phyloP scores from a whole-genome alignment of 495 filamentous ascomycete species.

The Cladorrhinum samala region DNA sequence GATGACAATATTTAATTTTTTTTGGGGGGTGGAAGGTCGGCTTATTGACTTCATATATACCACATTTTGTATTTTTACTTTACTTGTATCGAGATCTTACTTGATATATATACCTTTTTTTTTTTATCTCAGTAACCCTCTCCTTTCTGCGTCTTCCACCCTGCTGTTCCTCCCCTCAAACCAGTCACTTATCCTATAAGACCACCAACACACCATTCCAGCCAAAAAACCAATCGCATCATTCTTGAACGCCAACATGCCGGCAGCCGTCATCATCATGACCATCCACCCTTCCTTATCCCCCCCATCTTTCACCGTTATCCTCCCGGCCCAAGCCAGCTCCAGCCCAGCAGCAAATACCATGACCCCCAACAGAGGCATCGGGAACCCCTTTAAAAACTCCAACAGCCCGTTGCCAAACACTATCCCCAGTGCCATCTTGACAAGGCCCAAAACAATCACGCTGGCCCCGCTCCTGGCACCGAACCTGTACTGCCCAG shows the following conservation, averaged over 20 bases:
- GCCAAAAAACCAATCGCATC: conserved; percentile 81
- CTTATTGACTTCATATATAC: too few relatives aligned
- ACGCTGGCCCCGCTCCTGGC: conserved; percentile 80
- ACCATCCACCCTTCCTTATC: conserved; percentile 69
- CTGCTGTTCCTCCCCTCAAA: too few relatives aligned
- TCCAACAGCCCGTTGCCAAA: conserved; percentile 62
- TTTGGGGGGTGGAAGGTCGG: too few relatives aligned
- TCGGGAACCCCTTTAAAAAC: conserved; percentile 66
- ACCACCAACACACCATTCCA: conserved; percentile 54
- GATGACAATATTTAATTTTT: too few relatives aligned
- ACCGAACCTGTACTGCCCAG: conserved; percentile 84
- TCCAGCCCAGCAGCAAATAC: conserved; percentile 85
- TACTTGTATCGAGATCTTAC: too few relatives aligned
- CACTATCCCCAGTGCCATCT: conserved; percentile 67
- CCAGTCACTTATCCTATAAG: not conserved
- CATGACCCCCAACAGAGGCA: conserved; percentile 72
- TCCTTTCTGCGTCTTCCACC: not conserved
- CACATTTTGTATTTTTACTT: too few relatives aligned
- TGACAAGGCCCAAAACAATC: conserved; percentile 69
- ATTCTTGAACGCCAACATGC: conserved; percentile 79
- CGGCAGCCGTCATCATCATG: conserved; percentile 80
- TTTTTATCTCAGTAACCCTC: too few relatives aligned
- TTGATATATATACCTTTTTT: too few relatives aligned
- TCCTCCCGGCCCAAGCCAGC: conserved; percentile 64
- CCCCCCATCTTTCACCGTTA: conserved; percentile 49